These are phyloP conservation scores for Takashimella tepidaria DNA, from an alignment of 1,284 basidiomycete genomes.

Conservation along the genomic window DNA sequence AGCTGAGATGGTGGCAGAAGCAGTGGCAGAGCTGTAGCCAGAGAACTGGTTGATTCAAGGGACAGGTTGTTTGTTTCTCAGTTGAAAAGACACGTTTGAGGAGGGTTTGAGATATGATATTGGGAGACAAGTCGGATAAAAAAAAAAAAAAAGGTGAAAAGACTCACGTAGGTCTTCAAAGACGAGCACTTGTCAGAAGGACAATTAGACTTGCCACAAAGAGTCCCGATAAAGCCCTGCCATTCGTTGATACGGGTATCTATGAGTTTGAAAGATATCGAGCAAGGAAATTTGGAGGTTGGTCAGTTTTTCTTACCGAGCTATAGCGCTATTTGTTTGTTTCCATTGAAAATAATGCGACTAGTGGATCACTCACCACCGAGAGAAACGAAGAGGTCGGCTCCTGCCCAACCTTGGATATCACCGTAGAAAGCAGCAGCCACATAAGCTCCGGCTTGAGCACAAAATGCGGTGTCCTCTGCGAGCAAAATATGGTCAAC, in stretches of 20 bases:
- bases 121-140: neutral
- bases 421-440: conserved; percentile 13
- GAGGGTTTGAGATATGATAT: too few species aligned
- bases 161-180: neutral
- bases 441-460: conserved; percentile 12
- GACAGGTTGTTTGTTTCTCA: neutral
- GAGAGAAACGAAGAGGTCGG: conserved; percentile 12
- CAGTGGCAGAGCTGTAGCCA: neutral
- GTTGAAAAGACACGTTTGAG: too few species aligned
- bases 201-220: neutral
- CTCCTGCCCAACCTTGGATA: conserved; percentile 9
- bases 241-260: neutral
- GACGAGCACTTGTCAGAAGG: neutral
- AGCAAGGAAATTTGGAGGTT: too few species aligned
- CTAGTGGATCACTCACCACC: conserved; percentile 10
- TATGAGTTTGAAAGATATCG: neutral
- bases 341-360: too few species aligned
- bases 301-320: too few species aligned
- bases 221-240: neutral
- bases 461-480: conserved; percentile 7
- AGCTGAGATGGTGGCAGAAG: neutral
- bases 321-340: too few species aligned
- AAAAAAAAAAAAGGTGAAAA: too few species aligned
- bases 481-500: neutral
- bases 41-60: neutral